These are phyloP conservation scores for Hevea brasiliensis DNA, from an alignment of 345 rosid genomes.

Conservation along the genomic window DNA sequence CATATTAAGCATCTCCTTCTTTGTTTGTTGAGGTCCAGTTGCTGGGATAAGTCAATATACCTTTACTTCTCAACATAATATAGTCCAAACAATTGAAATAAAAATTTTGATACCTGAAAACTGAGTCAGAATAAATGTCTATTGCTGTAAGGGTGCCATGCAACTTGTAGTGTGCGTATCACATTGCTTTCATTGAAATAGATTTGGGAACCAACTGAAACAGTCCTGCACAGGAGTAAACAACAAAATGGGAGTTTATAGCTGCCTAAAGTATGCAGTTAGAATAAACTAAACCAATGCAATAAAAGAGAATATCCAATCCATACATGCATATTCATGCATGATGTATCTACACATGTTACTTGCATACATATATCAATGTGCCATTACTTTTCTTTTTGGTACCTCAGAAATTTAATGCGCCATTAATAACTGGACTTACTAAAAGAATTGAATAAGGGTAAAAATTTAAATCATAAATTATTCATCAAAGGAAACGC, in stretches of 20 bases:
- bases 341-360: background rate
- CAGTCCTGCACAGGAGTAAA: constrained; percentile 54
- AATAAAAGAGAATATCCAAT: too few species aligned
- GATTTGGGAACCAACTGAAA: constrained; percentile 65
- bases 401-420: too few species aligned
- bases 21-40: background rate
- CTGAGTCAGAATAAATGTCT: constrained; percentile 87
- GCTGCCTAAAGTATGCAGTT: background rate
- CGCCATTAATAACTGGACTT: too few species aligned
- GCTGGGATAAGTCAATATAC: background rate
- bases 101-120: constrained; percentile 64
- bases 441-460: background rate
- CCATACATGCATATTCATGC: background rate
- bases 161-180: constrained; percentile 57
- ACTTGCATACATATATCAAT: background rate
- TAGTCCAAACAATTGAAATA: background rate
- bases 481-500: too few species aligned
- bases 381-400: too few species aligned
- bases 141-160: constrained; percentile 87
- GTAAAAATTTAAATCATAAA: background rate
- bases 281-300: background rate
- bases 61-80: background rate
- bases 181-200: constrained; percentile 55
- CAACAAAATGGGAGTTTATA: constrained; percentile 5
- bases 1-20: background rate